Evolutionary conservation across 306 rosid genomes (phyloP).

Genomic region (Crotalaria pallida): DNA sequence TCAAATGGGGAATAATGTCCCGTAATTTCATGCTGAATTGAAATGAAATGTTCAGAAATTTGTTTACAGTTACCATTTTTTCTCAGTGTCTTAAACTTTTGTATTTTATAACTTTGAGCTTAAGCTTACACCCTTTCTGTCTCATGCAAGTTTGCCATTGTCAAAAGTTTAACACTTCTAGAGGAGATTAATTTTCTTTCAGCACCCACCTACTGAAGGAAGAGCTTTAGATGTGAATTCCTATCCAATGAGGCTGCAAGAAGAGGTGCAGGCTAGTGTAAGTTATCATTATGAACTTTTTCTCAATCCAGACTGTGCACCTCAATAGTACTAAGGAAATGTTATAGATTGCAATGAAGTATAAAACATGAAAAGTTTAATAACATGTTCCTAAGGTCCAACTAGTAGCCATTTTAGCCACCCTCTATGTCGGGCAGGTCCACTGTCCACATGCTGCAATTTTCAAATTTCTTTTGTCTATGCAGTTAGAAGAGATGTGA

Average conservation of each 20-base stretch:
- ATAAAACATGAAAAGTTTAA: background rate
- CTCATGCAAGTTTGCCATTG: background rate
- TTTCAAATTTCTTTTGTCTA: background rate
- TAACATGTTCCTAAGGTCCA: background rate
- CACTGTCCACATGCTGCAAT: background rate
- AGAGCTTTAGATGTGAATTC: constrained; percentile 20
- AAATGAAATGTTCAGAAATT: background rate
- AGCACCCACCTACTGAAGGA: constrained; percentile 53
- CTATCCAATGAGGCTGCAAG: constrained; percentile 31
- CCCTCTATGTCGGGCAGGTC: background rate
- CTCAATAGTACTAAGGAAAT: background rate
- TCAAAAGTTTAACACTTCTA: background rate
- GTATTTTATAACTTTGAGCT: background rate
- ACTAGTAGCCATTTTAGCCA: background rate
- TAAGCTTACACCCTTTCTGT: background rate
- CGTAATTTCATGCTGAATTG: too few species aligned
- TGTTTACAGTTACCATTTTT: background rate
- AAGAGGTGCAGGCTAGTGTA: constrained; percentile 27
- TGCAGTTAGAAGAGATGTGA: background rate
- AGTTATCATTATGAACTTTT: constrained; percentile 25
- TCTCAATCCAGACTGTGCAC: background rate
- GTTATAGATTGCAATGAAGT: background rate
- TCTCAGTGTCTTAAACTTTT: background rate
- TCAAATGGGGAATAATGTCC: background rate
- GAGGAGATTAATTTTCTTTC: constrained; percentile 26